Evolutionary conservation across 768 basidiomycete genomes (phyloP).

Genomic region (Agaricus subrufescens): DNA sequence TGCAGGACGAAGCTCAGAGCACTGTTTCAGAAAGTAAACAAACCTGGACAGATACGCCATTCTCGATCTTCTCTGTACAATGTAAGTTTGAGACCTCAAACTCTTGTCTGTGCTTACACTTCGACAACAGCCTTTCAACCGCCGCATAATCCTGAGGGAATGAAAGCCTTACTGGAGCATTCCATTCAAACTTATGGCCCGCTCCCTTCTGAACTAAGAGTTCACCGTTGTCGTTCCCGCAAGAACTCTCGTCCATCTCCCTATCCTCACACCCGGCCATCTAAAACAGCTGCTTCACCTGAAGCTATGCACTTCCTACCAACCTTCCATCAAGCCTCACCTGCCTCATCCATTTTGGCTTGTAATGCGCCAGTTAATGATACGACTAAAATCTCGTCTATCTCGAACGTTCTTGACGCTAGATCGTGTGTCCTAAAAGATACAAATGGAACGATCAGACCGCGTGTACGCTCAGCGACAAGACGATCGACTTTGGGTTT

Average conservation of each 20-base stretch:
- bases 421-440: constrained; percentile 35
- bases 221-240: constrained; percentile 57
- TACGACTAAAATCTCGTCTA: constrained; percentile 36
- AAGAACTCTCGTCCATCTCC: constrained; percentile 72
- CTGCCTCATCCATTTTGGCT: constrained; percentile 14
- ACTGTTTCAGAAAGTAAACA: constrained; percentile 64
- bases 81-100: constrained; percentile 39
- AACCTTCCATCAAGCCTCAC: neutral
- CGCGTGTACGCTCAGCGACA: constrained; percentile 50
- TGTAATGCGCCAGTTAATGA: constrained; percentile 34
- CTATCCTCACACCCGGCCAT: constrained; percentile 51
- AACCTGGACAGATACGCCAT: constrained; percentile 66
- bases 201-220: constrained; percentile 67
- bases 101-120: constrained; percentile 1
- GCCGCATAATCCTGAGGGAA: constrained; percentile 56
- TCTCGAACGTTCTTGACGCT: constrained; percentile 17
- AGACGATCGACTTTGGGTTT: constrained; percentile 57
- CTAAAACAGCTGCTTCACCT: constrained; percentile 42
- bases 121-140: constrained; percentile 59
- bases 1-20: constrained; percentile 62
- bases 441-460: constrained; percentile 32
- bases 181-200: constrained; percentile 69
- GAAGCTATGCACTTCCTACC: neutral
- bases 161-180: constrained; percentile 70
- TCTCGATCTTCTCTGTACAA: constrained; percentile 69